Base-by-base conservation (phyloP, 129 eudicot genomes). In the Flaveria sonorensis region DNA sequence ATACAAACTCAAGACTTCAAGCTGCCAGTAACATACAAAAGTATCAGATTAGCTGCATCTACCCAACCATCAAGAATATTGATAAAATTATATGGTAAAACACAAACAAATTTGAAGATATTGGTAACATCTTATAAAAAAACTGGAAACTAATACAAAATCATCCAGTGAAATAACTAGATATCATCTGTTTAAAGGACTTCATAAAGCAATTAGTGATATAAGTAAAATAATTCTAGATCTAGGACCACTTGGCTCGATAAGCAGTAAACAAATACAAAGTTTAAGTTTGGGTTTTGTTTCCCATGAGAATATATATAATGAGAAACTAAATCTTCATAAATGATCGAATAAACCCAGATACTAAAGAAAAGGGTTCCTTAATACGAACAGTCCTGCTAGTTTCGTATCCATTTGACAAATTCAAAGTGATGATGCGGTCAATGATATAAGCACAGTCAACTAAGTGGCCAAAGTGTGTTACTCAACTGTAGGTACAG, bases 1-100 rank as follows among this genome's bases (percentile, higher is more conserved):
- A 66, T 80, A 63, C 73, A 72, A 50, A 50, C 42, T 32, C 66
- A 64, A 42, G 10, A 53, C 84, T 80, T 73, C 42, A 46, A 80
- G 42, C 75, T 80, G 79, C 63, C 39, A 73, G 26, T 14, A 53
- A 65, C 45, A 62, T n/a, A n/a, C 28, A 62, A 61, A 61, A 61
- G 40, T 61, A 62, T 62, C 39, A 62, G 45, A 14, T 62, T 14
- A 62, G 45, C 12, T 14, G 21, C 45, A 14, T 62, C 16, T 40
- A 60, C 39, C 30, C 14, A 57, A 19, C 30, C 32, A 21, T 57
- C 30, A 20, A 21, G 64, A 57, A 60, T 24, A 24, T 60, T 12
- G 10, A 60, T 60, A 60, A 24, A 24, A 36, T 6, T 36, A 36
- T 36, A 4, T 36, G 40, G 40, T 36, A 36, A 4, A 36, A 36